Percentiles rank a stretch among this genome's conserved stretches.
phyloP scores from a whole-genome alignment of 257 asterid genomes.

The Galeopsis tetrahit region DNA sequence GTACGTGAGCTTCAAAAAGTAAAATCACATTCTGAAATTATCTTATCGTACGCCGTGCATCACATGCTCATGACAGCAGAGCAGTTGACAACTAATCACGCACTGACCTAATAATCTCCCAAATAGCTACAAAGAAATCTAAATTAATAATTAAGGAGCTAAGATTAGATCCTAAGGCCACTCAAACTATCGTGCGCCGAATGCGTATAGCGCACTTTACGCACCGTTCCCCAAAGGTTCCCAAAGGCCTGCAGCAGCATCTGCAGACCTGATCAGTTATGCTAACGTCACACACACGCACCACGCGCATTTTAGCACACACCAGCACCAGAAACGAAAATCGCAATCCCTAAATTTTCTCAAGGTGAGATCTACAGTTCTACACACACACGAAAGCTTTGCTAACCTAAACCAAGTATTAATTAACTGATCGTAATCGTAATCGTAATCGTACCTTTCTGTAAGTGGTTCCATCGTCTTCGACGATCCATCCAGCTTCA shows the following conservation, averaged over 20 bases:
- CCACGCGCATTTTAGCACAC: conserved; percentile 44
- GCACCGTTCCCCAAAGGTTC: conserved; percentile 18
- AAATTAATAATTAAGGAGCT: conserved; percentile 2
- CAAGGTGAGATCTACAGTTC: conserved; percentile 35
- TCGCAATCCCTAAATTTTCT: conserved; percentile 22
- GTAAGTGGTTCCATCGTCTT: conserved; percentile 92
- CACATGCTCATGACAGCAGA: conserved; percentile 51
- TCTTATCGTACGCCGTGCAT: conserved; percentile 44
- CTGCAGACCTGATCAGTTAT: conserved; percentile 37
- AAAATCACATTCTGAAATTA: conserved; percentile 44
- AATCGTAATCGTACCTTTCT: conserved; percentile 57
- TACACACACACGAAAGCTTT: background rate
- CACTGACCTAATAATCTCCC: conserved; percentile 31
- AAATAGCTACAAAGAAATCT: conserved; percentile 11
- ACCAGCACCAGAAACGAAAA: conserved; percentile 15
- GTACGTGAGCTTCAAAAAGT: conserved; percentile 42
- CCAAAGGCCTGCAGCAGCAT: conserved; percentile 26
- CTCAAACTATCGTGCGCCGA: conserved; percentile 45
- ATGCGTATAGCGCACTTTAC: conserved; percentile 45
- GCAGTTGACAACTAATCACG: conserved; percentile 42
- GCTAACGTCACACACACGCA: conserved; percentile 38
- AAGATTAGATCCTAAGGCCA: conserved; percentile 37
- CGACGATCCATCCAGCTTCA: conserved; percentile 96
- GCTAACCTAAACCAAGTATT: conserved; percentile 16
- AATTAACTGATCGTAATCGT: background rate